phyloP scores from a whole-genome alignment of 1,139 yeast species.

The Waltiozyma sp. region DNA sequence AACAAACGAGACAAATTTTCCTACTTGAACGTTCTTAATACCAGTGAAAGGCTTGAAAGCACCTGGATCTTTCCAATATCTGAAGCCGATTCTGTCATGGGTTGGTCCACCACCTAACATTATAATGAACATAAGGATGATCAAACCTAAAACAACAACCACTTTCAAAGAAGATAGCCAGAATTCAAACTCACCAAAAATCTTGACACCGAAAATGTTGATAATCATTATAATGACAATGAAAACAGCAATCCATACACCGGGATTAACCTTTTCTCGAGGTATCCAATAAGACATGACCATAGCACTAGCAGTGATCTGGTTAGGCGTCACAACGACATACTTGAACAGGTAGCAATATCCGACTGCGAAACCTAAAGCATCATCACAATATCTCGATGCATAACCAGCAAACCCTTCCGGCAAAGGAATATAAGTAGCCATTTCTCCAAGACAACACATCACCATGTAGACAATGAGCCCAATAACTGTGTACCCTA shows the following conservation, averaged over 20 bases:
- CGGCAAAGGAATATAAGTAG: slow-evolving; percentile 56
- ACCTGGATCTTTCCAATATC: slow-evolving; percentile 50
- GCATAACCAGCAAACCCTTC: slow-evolving; percentile 58
- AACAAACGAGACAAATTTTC: slow-evolving; percentile 53
- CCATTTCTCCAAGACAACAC: slow-evolving; percentile 67
- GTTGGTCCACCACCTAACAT: slow-evolving; percentile 47
- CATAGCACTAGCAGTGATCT: slow-evolving; percentile 62
- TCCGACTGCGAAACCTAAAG: slow-evolving; percentile 68
- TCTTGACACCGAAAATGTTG: slow-evolving; percentile 53
- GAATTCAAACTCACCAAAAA: slow-evolving; percentile 60
- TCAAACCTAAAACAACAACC: slow-evolving; percentile 48
- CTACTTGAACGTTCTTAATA: slow-evolving; percentile 36
- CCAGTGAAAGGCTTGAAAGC: slow-evolving; percentile 54
- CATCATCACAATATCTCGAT: slow-evolving; percentile 47
- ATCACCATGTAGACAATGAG: slow-evolving; percentile 59
- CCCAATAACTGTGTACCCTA: slow-evolving; percentile 58
- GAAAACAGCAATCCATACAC: slow-evolving; percentile 52
- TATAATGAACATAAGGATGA: slow-evolving; percentile 46
- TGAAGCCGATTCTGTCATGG: slow-evolving; percentile 41
- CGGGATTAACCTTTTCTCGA: slow-evolving; percentile 39
- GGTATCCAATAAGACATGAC: slow-evolving; percentile 57
- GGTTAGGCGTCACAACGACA: slow-evolving; percentile 60
- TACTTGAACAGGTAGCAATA: slow-evolving; percentile 67
- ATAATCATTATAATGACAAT: slow-evolving; percentile 40
- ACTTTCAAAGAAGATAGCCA: slow-evolving; percentile 46